Conservation (phyloP, 768 basidiomycete genomes). For the Termitomyces titanicus region DNA sequence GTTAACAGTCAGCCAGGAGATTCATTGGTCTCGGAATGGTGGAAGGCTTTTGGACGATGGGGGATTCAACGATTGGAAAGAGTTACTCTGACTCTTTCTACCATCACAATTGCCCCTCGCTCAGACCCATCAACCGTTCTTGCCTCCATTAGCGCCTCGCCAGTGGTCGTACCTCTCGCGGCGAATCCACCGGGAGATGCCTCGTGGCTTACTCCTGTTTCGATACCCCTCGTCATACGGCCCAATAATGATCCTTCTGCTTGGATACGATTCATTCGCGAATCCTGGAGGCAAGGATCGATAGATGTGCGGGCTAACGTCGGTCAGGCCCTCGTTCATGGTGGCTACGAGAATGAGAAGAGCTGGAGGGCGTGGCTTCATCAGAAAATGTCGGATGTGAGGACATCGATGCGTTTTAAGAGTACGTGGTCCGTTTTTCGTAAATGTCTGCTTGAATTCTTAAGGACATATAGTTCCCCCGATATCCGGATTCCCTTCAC, state of each 20-base stretch:
- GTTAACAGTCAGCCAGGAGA: constrained; percentile 44
- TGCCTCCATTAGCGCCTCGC: constrained; percentile 41
- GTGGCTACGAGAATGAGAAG: constrained; percentile 39
- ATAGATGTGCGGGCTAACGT: constrained; percentile 43
- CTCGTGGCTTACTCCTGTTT: constrained; percentile 58
- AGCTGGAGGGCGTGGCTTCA: constrained; percentile 48
- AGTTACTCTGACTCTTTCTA: constrained; percentile 53
- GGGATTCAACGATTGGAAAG: constrained; percentile 53
- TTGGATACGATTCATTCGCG: constrained; percentile 47
- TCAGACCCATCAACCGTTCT: constrained; percentile 38
- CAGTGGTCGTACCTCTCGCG: constrained; percentile 54
- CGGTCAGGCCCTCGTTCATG: constrained; percentile 41
- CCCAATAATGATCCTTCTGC: constrained; percentile 51
- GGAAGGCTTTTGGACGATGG: constrained; percentile 70
- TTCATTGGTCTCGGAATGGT: constrained; percentile 40
- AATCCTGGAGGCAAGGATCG: constrained; percentile 55
- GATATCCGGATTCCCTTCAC: constrained; percentile 63
- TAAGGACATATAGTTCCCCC: constrained; percentile 12
- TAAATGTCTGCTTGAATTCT: neutral
- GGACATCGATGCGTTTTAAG: constrained; percentile 43
- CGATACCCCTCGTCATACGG: constrained; percentile 44
- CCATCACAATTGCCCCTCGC: constrained; percentile 45
- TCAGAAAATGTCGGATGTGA: constrained; percentile 40
- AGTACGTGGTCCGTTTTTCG: constrained; percentile 37
- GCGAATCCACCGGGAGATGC: constrained; percentile 46